Percentiles rank a stretch among this genome's conserved stretches.
These are phyloP conservation scores for Cryoendolithus antarcticus DNA, from an alignment of 2,329 filamentous ascomycete species.

Conservation along the genomic window DNA sequence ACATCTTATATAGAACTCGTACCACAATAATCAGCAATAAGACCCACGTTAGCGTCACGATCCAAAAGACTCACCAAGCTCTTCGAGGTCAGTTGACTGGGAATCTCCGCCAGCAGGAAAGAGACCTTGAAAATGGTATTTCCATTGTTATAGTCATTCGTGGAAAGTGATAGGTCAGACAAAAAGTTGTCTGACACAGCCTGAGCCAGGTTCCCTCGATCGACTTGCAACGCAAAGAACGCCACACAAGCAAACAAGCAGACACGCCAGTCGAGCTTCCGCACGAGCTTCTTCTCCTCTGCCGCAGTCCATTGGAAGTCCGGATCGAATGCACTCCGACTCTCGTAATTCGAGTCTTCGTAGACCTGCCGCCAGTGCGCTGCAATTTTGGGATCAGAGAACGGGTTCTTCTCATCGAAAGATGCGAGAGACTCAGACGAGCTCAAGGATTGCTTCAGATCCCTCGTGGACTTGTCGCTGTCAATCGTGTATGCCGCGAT, in stretches of 20 bases:
- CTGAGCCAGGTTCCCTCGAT: conserved; percentile 3
- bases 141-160: conserved; percentile 37
- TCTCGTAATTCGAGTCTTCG: conserved; percentile 41
- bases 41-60: too few relatives aligned
- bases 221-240: conserved; percentile 9
- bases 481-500: background rate
- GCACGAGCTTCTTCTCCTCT: conserved; percentile 29
- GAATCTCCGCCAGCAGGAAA: conserved; percentile 36
- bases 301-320: conserved; percentile 31
- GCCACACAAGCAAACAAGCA: conserved; percentile 13
- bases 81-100: conserved; percentile 39
- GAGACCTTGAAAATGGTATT: conserved; percentile 31
- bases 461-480: too few relatives aligned
- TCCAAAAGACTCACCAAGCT: conserved; percentile 23
- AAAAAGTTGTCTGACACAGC: conserved; percentile 12
- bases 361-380: conserved; percentile 44
- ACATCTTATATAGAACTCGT: too few relatives aligned
- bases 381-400: conserved; percentile 39
- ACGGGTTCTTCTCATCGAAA: conserved; percentile 19
- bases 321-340: conserved; percentile 36
- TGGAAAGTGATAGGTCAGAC: conserved; percentile 35
- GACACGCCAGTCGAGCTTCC: conserved; percentile 14
- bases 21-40: too few relatives aligned
- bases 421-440: too few relatives aligned
- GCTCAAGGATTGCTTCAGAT: too few relatives aligned